These are phyloP conservation scores for Colletotrichum sublineola DNA, from an alignment of 2,329 filamentous ascomycete species.

Conservation along the genomic window DNA sequence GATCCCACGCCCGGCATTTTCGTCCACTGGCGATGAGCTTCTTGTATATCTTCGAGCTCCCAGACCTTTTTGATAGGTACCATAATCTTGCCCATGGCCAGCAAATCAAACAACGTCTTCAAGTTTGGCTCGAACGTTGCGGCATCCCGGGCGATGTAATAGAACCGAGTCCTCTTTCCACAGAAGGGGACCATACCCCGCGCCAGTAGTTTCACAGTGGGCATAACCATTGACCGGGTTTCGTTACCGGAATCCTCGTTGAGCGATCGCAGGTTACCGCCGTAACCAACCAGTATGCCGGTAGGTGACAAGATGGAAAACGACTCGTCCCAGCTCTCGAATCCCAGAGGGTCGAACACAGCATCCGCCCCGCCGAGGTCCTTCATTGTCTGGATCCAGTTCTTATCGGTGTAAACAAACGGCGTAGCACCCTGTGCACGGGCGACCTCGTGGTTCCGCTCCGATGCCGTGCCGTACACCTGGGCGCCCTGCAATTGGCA, in stretches of 20 bases:
- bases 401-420: conserved; percentile 63
- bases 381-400: conserved; percentile 62
- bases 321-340: conserved; percentile 64
- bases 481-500: conserved; percentile 59
- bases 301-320: conserved; percentile 57
- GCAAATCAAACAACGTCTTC: conserved; percentile 49
- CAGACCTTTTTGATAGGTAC: conserved; percentile 56
- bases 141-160: conserved; percentile 52
- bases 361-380: conserved; percentile 60
- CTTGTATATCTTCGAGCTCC: conserved; percentile 56
- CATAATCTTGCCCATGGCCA: conserved; percentile 49
- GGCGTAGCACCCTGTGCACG: conserved; percentile 55
- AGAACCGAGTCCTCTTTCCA: conserved; percentile 52
- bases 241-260: conserved; percentile 45
- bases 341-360: conserved; percentile 64
- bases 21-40: conserved; percentile 55
- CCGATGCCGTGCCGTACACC: conserved; percentile 63
- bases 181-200: conserved; percentile 37
- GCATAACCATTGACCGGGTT: conserved; percentile 50
- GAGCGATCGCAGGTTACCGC: conserved; percentile 52
- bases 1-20: conserved; percentile 53
- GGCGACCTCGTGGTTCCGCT: conserved; percentile 59
- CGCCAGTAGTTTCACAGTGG: conserved; percentile 53
- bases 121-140: conserved; percentile 51
- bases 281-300: conserved; percentile 58